phyloP scores from a whole-genome alignment of 2,329 filamentous ascomycete species.

The Aspergillus vadensis region DNA sequence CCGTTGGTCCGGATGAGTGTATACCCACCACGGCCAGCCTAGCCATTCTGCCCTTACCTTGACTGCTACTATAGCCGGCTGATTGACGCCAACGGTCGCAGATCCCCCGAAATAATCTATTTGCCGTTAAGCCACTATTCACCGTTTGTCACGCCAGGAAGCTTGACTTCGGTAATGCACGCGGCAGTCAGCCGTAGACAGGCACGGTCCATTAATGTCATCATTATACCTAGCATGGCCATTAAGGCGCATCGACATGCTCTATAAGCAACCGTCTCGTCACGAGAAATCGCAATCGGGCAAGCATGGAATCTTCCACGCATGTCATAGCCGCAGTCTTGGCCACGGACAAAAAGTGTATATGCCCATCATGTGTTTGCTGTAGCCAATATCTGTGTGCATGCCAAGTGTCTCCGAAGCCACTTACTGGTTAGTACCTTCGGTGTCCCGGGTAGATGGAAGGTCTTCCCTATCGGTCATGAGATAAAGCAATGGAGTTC shows the following conservation, averaged over 20 bases:
- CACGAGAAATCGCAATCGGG: not conserved
- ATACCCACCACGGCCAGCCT: not conserved
- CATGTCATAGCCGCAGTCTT: not conserved
- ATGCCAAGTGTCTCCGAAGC: not conserved
- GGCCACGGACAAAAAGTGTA: not conserved
- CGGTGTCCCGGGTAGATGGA: not conserved
- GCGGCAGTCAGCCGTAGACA: not conserved
- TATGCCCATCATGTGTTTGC: not conserved
- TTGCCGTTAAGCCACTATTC: not conserved
- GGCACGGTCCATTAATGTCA: not conserved
- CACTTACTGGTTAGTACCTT: not conserved
- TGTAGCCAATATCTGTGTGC: not conserved
- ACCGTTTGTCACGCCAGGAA: not conserved
- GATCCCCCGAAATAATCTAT: not conserved
- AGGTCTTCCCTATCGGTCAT: not conserved
- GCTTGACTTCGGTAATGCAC: not conserved
- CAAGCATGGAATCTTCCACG: not conserved
- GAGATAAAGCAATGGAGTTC: not conserved
- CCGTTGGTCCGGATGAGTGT: not conserved
- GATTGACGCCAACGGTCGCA: not conserved
- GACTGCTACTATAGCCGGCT: not conserved
- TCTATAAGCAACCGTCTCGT: not conserved
- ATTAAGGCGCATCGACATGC: not conserved
- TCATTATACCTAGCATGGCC: not conserved
- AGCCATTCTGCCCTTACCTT: no score